Evolutionary conservation across 1,139 yeast genomes (phyloP), one percentile per base, ranked within the genome.

Genomic region (Pneumocystis carinii): DNA sequence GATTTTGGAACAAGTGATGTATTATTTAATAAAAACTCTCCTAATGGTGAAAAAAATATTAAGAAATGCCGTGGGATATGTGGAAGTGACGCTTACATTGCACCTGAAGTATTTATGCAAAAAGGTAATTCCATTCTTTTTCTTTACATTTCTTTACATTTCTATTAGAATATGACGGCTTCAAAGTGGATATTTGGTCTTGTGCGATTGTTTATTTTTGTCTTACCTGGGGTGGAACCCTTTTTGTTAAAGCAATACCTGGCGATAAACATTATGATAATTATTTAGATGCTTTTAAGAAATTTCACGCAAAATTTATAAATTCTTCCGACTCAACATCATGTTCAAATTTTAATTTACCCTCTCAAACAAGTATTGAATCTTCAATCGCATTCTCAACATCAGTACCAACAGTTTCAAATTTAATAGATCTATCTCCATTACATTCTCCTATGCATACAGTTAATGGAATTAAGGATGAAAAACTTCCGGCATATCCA

Each of bases 101-200:
- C 96, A 0, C 96, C 96, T 0, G 96, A 89, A 74, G 94, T 87
- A 69, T 87, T 71, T 61, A 64, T 59, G 12, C 62, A 67, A 41
- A 66, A 61, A 63, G 66, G 62, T 60, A 58, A 61, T 7, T 67
- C 63, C 29, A 61, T 59, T 80, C 19, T 48, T 24, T 24, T 24
- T 4, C 32, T 5, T 19, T 48, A 24, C 19, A 12, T 41, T 17
- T 48, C 15, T 24, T 12, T 6, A 24, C 24, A 48, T 19, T 24
- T 48, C 4, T 24, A 10, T 75, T 77, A 29, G 81, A 82, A 67
- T 89, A 87, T 73, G 96, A 89, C 73, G 87, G 95, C 3, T 75
- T 95, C 64, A 79, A 86, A 60, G 87, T 87, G 4, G 96, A 89
- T 74, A 83, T 87, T 58, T 89, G 96, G 96, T 83, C 95, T 0